Evolutionary conservation across 495 filamentous ascomycete genomes (phyloP).

Genomic region (Rusavskia elegans): DNA sequence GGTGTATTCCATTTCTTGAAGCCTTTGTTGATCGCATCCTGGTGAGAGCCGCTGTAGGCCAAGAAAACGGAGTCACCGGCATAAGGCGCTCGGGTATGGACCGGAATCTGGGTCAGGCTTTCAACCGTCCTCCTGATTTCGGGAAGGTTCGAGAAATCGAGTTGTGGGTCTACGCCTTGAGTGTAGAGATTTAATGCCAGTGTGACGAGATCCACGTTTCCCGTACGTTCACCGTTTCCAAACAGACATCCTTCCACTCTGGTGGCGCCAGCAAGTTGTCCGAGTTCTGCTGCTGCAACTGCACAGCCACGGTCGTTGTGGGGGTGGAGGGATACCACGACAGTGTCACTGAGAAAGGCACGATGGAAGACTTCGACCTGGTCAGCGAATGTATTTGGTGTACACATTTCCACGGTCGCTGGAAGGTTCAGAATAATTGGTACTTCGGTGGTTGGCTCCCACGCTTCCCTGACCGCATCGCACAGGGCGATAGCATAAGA

Average conservation of each 20-base stretch:
- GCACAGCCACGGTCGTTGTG: slow-evolving; percentile 9
- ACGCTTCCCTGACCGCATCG: slow-evolving; percentile 81
- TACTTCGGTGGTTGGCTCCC: slow-evolving; percentile 50
- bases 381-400: too few species aligned
- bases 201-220: slow-evolving; percentile 1
- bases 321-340: slow-evolving; percentile 8
- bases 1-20: neutral
- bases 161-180: too few species aligned
- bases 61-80: slow-evolving; percentile 4
- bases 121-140: too few species aligned
- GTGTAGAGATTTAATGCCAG: too few species aligned
- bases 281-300: slow-evolving; percentile 7
- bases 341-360: slow-evolving; percentile 38
- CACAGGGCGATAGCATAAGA: slow-evolving; percentile 71
- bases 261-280: slow-evolving; percentile 9
- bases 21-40: slow-evolving; percentile 9
- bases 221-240: slow-evolving; percentile 12
- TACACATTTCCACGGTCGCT: too few species aligned
- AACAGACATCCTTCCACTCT: slow-evolving; percentile 12
- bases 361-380: too few species aligned
- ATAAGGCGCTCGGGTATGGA: slow-evolving; percentile 1
- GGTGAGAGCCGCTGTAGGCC: slow-evolving; percentile 4
- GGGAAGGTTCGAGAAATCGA: too few species aligned
- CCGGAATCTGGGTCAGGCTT: neutral
- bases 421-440: too few species aligned